Evolutionary conservation across 305 asterid genomes (phyloP).

Genomic region (Solanum hybrid): DNA sequence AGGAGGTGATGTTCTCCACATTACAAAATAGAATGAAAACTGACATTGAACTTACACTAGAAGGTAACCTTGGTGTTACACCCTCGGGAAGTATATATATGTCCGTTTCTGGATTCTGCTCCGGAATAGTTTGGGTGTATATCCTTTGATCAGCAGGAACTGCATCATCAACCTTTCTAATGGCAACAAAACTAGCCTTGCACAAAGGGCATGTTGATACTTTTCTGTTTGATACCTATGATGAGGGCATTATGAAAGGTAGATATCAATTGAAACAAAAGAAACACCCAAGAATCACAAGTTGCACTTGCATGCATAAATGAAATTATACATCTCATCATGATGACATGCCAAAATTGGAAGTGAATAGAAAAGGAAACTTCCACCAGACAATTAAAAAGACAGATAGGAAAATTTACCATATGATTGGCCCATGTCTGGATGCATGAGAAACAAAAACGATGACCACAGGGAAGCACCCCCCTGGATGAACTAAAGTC

Average conservation of each 20-base stretch:
- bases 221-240: slow-evolving; percentile 42
- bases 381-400: not conserved
- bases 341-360: not conserved
- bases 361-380: not conserved
- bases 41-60: slow-evolving; percentile 33
- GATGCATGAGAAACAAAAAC: slow-evolving; percentile 92
- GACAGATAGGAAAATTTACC: slow-evolving; percentile 31
- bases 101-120: slow-evolving; percentile 29
- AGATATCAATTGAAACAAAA: not conserved
- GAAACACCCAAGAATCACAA: not conserved
- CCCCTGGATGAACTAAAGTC: slow-evolving; percentile 82
- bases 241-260: not conserved
- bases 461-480: slow-evolving; percentile 80
- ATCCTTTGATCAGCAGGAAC: slow-evolving; percentile 73
- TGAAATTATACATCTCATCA: not conserved
- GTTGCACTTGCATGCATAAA: not conserved
- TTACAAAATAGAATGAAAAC: not conserved
- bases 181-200: slow-evolving; percentile 67
- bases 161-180: slow-evolving; percentile 64
- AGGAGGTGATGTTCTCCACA: not conserved
- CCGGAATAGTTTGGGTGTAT: slow-evolving; percentile 70
- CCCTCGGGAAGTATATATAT: slow-evolving; percentile 49
- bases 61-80: slow-evolving; percentile 19
- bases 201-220: slow-evolving; percentile 80
- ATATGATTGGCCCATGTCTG: slow-evolving; percentile 65